Percentiles rank a stretch among this genome's conserved stretches.
Conservation (phyloP, 2,329 filamentous ascomycete genomes). For the Cercospora zeina region DNA sequence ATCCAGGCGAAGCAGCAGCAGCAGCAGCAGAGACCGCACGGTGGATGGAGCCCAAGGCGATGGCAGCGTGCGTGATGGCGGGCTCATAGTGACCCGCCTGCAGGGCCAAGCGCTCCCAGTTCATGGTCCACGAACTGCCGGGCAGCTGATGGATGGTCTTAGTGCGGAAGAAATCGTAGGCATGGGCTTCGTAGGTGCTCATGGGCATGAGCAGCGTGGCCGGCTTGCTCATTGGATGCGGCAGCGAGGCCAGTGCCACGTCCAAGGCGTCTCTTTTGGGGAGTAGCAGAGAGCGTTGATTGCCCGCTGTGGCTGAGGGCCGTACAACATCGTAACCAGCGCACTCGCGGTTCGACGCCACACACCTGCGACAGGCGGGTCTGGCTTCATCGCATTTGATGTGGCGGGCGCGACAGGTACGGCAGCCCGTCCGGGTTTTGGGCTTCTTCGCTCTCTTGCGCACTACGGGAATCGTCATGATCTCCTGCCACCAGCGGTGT, state of each 20-base stretch:
- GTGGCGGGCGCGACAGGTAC: slow-evolving; percentile 25
- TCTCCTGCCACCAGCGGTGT: too few relatives aligned
- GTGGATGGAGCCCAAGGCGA: slow-evolving; percentile 25
- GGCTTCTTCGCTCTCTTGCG: slow-evolving; percentile 25
- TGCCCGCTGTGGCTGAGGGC: slow-evolving; percentile 11
- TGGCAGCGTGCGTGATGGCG: slow-evolving; percentile 25
- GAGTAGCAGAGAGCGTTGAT: slow-evolving; percentile 13
- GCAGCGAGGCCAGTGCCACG: neutral
- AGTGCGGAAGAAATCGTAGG: slow-evolving; percentile 28
- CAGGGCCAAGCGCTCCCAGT: slow-evolving; percentile 26
- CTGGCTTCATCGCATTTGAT: slow-evolving; percentile 28
- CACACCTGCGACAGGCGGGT: slow-evolving; percentile 21
- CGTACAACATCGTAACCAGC: slow-evolving; percentile 23
- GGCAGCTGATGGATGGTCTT: slow-evolving; percentile 27
- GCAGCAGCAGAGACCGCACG: slow-evolving; percentile 12
- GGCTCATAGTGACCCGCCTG: slow-evolving; percentile 24
- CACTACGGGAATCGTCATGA: slow-evolving; percentile 19
- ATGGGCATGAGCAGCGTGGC: slow-evolving; percentile 10
- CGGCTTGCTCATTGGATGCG: slow-evolving; percentile 19
- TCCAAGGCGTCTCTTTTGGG: slow-evolving; percentile 12
- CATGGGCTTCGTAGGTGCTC: slow-evolving; percentile 21
- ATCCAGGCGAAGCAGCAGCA: neutral
- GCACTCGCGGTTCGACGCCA: slow-evolving; percentile 20
- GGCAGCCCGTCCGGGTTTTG: slow-evolving; percentile 24
- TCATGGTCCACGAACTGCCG: slow-evolving; percentile 26